These are phyloP conservation scores for Paramecium primaurelia DNA, from an alignment of 73 alveolate species.

Conservation along the genomic window DNA sequence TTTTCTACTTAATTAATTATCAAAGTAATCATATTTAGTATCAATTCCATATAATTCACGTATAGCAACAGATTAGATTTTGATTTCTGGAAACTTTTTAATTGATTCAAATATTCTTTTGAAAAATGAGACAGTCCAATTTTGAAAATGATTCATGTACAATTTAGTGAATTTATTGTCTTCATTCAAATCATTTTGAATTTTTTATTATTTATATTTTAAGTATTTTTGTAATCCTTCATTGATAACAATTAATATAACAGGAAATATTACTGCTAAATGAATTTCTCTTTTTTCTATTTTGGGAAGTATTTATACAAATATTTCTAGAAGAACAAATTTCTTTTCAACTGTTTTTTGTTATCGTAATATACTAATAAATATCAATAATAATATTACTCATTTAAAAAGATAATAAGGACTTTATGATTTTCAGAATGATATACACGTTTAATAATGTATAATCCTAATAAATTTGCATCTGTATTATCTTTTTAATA, in stretches of 20 bases:
- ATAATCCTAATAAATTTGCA: not conserved
- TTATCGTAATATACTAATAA: not conserved
- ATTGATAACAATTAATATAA: not conserved
- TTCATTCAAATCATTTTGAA: not conserved
- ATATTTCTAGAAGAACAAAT: conserved; percentile 27
- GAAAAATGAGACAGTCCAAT: conserved; percentile 21
- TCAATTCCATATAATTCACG: not conserved
- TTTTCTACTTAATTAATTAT: not conserved
- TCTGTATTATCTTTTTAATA: not conserved
- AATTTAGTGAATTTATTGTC: conserved; percentile 16
- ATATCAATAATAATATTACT: not conserved
- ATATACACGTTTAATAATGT: conserved; percentile 13
- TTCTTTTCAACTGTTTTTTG: conserved; percentile 23
- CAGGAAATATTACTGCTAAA: not conserved
- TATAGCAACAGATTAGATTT: not conserved
- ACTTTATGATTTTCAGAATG: conserved; percentile 21
- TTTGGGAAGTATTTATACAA: conserved; percentile 19
- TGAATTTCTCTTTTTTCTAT: conserved; percentile 32
- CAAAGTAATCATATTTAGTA: conserved; percentile 34
- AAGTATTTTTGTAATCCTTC: conserved; percentile 22
- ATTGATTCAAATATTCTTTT: conserved; percentile 13
- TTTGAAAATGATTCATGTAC: not conserved
- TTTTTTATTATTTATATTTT: not conserved
- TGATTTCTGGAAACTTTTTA: conserved; percentile 17
- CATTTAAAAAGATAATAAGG: conserved; percentile 19